These are phyloP conservation scores for Tolypocladium capitatum DNA, from an alignment of 2,329 filamentous ascomycete species.

Conservation along the genomic window DNA sequence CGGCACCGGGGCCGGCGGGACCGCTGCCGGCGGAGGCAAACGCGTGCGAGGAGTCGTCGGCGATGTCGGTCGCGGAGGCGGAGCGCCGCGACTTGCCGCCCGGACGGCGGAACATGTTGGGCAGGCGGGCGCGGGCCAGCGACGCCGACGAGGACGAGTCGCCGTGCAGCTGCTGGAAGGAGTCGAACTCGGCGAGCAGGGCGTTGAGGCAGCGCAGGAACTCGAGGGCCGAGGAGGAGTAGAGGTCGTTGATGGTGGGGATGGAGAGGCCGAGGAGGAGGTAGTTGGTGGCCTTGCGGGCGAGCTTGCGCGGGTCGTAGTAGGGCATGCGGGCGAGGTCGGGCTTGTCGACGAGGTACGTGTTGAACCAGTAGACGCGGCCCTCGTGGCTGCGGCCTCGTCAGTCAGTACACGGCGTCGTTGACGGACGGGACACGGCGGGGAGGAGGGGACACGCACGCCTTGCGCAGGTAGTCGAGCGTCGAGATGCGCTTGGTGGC, in stretches of 20 bases:
- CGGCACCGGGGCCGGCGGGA: slow-evolving; percentile 15
- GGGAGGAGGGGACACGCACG: slow-evolving; percentile 42
- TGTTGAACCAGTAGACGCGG: slow-evolving; percentile 96
- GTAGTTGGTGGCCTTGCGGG: slow-evolving; percentile 84
- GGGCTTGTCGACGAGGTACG: slow-evolving; percentile 73
- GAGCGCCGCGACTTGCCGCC: slow-evolving; percentile 43
- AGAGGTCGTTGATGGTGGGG: slow-evolving; percentile 78
- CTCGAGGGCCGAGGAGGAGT: slow-evolving; percentile 64
- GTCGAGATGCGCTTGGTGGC: slow-evolving; percentile 90
- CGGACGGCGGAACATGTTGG: slow-evolving; percentile 68
- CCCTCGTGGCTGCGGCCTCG: slow-evolving; percentile 71
- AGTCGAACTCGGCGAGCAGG: slow-evolving; percentile 81
- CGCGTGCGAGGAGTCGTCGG: slow-evolving; percentile 15
- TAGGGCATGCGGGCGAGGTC: slow-evolving; percentile 75
- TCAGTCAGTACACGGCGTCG: not conserved
- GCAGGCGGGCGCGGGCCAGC: slow-evolving; percentile 64
- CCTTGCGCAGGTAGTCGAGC: slow-evolving; percentile 80
- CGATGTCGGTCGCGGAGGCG: slow-evolving; percentile 32
- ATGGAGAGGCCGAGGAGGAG: slow-evolving; percentile 85
- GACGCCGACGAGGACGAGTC: slow-evolving; percentile 47
- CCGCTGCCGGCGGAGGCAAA: slow-evolving; percentile 6
- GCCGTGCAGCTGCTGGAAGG: slow-evolving; percentile 78
- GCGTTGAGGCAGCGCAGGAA: slow-evolving; percentile 79
- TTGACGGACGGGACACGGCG: not conserved
- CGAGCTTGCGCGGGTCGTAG: slow-evolving; percentile 71